Percentiles rank a stretch among this genome's conserved stretches.
phyloP scores from a whole-genome alignment of 768 basidiomycete genomes.

The Boletus pseudopeckii region DNA sequence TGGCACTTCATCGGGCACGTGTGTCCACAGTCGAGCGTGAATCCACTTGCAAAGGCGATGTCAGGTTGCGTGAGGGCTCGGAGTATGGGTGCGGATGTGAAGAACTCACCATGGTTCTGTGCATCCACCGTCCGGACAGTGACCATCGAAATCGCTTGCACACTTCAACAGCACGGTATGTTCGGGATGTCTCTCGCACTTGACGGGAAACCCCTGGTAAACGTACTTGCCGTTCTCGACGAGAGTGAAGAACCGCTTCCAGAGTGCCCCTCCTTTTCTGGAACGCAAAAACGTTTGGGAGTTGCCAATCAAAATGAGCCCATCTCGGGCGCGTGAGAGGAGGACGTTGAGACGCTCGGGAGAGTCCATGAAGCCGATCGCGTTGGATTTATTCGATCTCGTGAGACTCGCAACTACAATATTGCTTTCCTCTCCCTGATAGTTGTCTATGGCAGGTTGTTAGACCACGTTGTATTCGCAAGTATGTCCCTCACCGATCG shows the following conservation, averaged over 20 bases:
- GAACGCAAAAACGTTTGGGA: slow-evolving; percentile 48
- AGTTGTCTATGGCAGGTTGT: slow-evolving; percentile 52
- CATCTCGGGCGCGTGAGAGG: slow-evolving; percentile 63
- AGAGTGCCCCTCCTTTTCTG: slow-evolving; percentile 14
- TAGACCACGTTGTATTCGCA: not conserved
- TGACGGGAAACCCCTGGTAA: slow-evolving; percentile 44
- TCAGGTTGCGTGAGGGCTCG: not conserved
- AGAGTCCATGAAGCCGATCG: slow-evolving; percentile 71
- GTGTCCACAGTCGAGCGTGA: slow-evolving; percentile 33
- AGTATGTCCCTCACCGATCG: slow-evolving; percentile 48
- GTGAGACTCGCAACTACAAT: slow-evolving; percentile 62
- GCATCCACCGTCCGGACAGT: slow-evolving; percentile 64
- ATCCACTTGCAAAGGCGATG: not conserved
- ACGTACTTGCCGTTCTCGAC: slow-evolving; percentile 7
- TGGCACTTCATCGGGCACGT: slow-evolving; percentile 60
- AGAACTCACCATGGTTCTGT: slow-evolving; percentile 48
- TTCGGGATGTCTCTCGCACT: slow-evolving; percentile 52
- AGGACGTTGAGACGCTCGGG: slow-evolving; percentile 69
- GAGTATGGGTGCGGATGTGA: too few relatives aligned
- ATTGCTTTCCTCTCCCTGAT: slow-evolving; percentile 72
- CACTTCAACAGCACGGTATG: slow-evolving; percentile 35
- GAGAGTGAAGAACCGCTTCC: slow-evolving; percentile 11
- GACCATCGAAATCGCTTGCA: slow-evolving; percentile 47
- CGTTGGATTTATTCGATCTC: slow-evolving; percentile 49
- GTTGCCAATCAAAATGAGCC: slow-evolving; percentile 65